A percentile compares a stretch with the other conserved stretches of the same genome.
These are phyloP conservation scores for Lentithecium fluviatile DNA, from an alignment of 495 filamentous ascomycete species.

Conservation along the genomic window DNA sequence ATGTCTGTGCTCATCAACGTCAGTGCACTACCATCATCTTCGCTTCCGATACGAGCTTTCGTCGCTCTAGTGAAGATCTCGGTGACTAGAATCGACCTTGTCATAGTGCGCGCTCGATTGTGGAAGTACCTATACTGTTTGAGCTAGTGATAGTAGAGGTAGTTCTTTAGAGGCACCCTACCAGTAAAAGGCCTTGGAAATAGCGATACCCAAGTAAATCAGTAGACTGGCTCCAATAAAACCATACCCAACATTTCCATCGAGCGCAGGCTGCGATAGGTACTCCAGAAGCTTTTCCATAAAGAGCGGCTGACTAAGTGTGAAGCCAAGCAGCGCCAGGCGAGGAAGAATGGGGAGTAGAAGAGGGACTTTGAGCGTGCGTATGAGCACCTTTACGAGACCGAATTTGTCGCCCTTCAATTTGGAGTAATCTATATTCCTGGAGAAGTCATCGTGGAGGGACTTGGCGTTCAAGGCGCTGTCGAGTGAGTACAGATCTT, in stretches of 20 bases:
- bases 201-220: conserved; percentile 22
- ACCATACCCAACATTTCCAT: conserved; percentile 12
- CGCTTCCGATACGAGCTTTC: conserved; percentile 5
- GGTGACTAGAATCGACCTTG: conserved; percentile 12
- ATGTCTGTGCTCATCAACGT: conserved; percentile 23
- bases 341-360: conserved; percentile 12
- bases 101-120: conserved; percentile 12
- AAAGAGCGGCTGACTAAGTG: conserved; percentile 12
- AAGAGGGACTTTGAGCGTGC: conserved; percentile 14
- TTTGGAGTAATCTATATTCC: conserved; percentile 3
- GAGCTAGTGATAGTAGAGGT: neutral
- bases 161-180: neutral
- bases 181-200: conserved; percentile 14
- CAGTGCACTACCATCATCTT: conserved; percentile 5
- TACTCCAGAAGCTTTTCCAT: conserved; percentile 11
- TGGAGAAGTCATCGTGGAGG: conserved; percentile 6
- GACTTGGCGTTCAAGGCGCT: conserved; percentile 1
- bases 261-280: conserved; percentile 5
- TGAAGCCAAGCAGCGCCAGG: conserved; percentile 11
- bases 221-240: conserved; percentile 12
- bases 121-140: neutral
- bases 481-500: conserved; percentile 15
- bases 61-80: conserved; percentile 11
- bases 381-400: conserved; percentile 6
- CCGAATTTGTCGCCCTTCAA: conserved; percentile 10